Percentiles rank a stretch among this genome's conserved stretches.
Conservation (phyloP, 2,329 filamentous ascomycete genomes). For the Spiromastix sp. region DNA sequence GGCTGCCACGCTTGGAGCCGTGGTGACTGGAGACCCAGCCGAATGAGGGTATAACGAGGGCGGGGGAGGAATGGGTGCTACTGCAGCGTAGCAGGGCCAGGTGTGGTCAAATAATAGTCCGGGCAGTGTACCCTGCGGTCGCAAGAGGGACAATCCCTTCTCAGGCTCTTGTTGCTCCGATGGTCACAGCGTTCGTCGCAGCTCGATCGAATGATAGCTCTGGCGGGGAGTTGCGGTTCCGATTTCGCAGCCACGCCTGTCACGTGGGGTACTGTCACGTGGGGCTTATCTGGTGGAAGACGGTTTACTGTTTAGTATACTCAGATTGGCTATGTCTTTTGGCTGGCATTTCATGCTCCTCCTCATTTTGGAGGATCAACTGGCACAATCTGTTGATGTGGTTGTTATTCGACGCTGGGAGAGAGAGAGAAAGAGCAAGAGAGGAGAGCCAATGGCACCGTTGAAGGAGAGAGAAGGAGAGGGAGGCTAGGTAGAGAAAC, state of each 20-base stretch:
- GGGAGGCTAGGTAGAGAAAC: too few relatives aligned
- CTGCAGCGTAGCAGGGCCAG: neutral
- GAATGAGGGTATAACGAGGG: neutral
- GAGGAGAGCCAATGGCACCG: too few relatives aligned
- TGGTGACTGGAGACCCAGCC: conserved; percentile 3
- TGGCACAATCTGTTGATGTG: too few relatives aligned
- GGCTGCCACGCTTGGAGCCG: conserved; percentile 10
- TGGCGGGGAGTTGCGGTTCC: conserved; percentile 3
- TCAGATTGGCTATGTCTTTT: too few relatives aligned
- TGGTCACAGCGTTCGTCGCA: neutral
- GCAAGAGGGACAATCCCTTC: neutral
- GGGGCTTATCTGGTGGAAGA: neutral
- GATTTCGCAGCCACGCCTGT: conserved; percentile 4
- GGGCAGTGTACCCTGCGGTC: neutral
- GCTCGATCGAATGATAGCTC: neutral
- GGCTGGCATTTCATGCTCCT: too few relatives aligned
- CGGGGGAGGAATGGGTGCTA: neutral
- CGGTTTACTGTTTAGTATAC: neutral
- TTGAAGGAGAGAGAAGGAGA: too few relatives aligned
- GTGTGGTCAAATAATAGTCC: neutral
- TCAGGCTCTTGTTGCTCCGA: neutral
- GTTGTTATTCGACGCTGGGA: too few relatives aligned
- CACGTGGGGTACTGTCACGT: neutral
- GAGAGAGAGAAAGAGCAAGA: too few relatives aligned
- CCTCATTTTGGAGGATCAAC: too few relatives aligned